A percentile compares a stretch with the other conserved stretches of the same genome.
Conservation (phyloP, 192 early-diverging fungal genomes). For the Podila verticillata region DNA sequence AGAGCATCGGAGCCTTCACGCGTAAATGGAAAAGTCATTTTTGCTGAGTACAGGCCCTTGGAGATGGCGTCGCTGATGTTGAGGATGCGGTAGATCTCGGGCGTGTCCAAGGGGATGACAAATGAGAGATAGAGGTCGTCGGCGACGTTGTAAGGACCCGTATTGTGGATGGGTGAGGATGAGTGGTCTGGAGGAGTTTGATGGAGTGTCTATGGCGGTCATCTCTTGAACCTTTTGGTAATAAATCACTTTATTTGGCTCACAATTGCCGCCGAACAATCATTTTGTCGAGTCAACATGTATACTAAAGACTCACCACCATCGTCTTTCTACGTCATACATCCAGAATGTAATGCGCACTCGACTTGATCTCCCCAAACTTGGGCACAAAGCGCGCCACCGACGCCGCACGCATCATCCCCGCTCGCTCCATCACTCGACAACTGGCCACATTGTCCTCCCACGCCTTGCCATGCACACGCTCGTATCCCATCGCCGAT, state of each 20-base stretch:
- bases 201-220: no score
- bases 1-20: not conserved
- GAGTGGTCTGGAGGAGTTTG: no score
- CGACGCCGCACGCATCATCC: not conserved
- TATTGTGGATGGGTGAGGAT: not conserved
- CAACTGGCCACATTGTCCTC: constrained; percentile 4
- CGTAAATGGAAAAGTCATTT: not conserved
- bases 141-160: not conserved
- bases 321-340: not conserved
- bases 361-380: constrained; percentile 2
- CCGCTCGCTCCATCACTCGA: constrained; percentile 8
- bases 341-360: constrained; percentile 10
- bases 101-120: not conserved
- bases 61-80: not conserved
- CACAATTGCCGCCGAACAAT: not conserved
- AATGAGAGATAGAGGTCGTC: not conserved
- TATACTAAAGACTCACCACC: not conserved
- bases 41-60: not conserved
- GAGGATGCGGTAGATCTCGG: not conserved
- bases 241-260: no score
- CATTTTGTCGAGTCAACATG: not conserved
- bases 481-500: not conserved
- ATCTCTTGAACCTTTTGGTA: no score
- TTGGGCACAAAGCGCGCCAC: constrained; percentile 5
- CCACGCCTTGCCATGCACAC: constrained; percentile 9